A percentile compares a stretch with the other conserved stretches of the same genome.
These are phyloP conservation scores for Claviceps spartinae DNA, from an alignment of 2,329 filamentous ascomycete species.

Conservation along the genomic window DNA sequence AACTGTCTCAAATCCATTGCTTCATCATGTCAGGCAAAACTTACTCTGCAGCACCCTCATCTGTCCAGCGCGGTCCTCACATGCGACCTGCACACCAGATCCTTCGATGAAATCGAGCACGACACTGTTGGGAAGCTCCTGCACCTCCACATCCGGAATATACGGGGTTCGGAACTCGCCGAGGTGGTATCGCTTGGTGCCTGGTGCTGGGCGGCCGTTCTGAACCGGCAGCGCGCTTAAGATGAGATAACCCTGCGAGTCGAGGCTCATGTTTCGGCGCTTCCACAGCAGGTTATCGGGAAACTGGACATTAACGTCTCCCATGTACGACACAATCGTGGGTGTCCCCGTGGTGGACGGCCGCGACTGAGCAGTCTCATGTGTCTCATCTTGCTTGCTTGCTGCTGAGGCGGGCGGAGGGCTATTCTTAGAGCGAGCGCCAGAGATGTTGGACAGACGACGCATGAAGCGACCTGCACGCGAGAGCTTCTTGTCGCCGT, in stretches of 20 bases:
- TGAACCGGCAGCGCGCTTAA: slow-evolving; percentile 50
- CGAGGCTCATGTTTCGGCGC: slow-evolving; percentile 74
- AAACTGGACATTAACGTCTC: slow-evolving; percentile 93
- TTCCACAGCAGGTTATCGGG: slow-evolving; percentile 96
- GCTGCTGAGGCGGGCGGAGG: slow-evolving; percentile 34
- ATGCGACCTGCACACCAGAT: slow-evolving; percentile 49
- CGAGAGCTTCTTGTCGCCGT: slow-evolving; percentile 33
- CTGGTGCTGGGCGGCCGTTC: slow-evolving; percentile 31
- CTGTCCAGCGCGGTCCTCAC: slow-evolving; percentile 47
- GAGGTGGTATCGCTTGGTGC: slow-evolving; percentile 68
- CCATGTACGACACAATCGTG: slow-evolving; percentile 52
- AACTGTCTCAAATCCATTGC: neutral
- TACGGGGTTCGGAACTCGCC: slow-evolving; percentile 70
- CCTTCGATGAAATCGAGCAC: slow-evolving; percentile 47
- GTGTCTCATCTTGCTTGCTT: slow-evolving; percentile 33
- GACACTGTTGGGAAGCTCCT: slow-evolving; percentile 83
- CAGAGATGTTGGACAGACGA: slow-evolving; percentile 41
- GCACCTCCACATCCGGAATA: slow-evolving; percentile 76
- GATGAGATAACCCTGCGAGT: slow-evolving; percentile 70
- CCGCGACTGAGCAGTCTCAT: slow-evolving; percentile 10
- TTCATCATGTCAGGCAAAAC: slow-evolving; percentile 13
- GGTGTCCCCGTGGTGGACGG: slow-evolving; percentile 19
- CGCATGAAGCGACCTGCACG: slow-evolving; percentile 45
- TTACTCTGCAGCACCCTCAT: slow-evolving; percentile 39
- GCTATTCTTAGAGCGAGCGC: slow-evolving; percentile 29